phyloP scores from a whole-genome alignment of 129 eudicot genomes.

The Escallonia rubra region DNA sequence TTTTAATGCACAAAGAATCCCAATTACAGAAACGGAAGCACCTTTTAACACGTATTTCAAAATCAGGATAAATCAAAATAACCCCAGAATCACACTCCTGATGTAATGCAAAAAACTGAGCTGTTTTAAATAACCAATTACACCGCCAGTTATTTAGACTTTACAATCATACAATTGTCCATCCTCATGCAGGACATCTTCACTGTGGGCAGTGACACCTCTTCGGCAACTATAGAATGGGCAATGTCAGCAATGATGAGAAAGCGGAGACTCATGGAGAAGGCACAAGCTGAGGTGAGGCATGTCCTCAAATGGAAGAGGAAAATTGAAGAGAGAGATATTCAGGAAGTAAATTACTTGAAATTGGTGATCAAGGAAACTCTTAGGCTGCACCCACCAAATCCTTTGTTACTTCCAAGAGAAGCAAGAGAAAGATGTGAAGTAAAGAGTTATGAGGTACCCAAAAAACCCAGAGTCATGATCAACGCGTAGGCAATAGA shows the following conservation, averaged over 20 bases:
- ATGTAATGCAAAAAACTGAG: neutral
- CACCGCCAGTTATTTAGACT: too few relatives aligned
- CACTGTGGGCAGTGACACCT: slow-evolving; percentile 2
- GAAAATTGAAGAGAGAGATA: slow-evolving; percentile 2
- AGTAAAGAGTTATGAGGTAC: neutral
- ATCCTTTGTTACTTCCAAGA: slow-evolving; percentile 14
- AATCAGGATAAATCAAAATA: too few relatives aligned
- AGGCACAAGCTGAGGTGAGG: slow-evolving; percentile 11
- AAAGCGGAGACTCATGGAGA: neutral
- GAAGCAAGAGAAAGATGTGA: slow-evolving; percentile 4
- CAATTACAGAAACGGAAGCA: too few relatives aligned
- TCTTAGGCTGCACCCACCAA: slow-evolving; percentile 10
- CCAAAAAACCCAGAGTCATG: neutral
- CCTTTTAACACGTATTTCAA: too few relatives aligned
- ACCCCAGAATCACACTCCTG: neutral
- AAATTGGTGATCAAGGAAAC: slow-evolving; percentile 12
- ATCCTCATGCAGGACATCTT: too few relatives aligned
- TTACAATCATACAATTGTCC: too few relatives aligned
- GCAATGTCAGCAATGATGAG: slow-evolving; percentile 2
- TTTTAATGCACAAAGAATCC: too few relatives aligned
- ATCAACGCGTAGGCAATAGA: slow-evolving; percentile 8
- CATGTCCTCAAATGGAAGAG: slow-evolving; percentile 2
- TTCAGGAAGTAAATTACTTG: slow-evolving; percentile 3
- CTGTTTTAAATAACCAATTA: too few relatives aligned
- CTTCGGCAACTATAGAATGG: slow-evolving; percentile 1